These are phyloP conservation scores for Dothideomycetes sp. DNA, from an alignment of 2,329 filamentous ascomycete species.

Conservation along the genomic window DNA sequence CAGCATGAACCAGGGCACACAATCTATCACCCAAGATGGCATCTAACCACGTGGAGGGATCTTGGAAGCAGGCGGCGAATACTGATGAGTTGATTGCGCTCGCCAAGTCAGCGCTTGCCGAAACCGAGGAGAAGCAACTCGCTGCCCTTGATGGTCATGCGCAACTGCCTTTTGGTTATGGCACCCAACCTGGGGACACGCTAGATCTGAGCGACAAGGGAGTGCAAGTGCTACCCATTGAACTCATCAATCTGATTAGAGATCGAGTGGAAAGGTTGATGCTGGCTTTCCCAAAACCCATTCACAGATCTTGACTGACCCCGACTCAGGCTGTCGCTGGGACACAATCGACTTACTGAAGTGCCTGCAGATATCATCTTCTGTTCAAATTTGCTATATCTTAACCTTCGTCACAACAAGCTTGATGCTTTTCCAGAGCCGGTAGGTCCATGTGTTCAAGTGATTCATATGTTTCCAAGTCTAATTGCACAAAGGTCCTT, in stretches of 20 bases:
- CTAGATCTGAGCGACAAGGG: constrained; percentile 69
- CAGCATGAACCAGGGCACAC: constrained; percentile 11
- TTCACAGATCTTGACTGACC: constrained; percentile 18
- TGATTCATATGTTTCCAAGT: not conserved
- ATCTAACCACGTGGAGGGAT: constrained; percentile 9
- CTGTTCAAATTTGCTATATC: constrained; percentile 67
- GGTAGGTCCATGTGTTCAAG: constrained; percentile 37
- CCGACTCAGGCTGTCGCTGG: constrained; percentile 58
- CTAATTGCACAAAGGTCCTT: constrained; percentile 56
- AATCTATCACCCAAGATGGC: constrained; percentile 8
- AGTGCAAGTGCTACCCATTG: constrained; percentile 61
- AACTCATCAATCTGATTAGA: constrained; percentile 67
- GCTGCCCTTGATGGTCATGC: constrained; percentile 12
- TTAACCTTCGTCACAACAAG: constrained; percentile 70
- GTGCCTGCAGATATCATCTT: constrained; percentile 64
- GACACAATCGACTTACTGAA: constrained; percentile 66
- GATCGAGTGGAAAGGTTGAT: constrained; percentile 60
- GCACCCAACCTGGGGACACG: constrained; percentile 54
- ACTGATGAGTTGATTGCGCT: constrained; percentile 14
- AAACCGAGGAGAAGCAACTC: constrained; percentile 16
- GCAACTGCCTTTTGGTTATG: constrained; percentile 15
- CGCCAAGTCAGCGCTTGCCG: constrained; percentile 16
- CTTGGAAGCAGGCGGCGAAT: constrained; percentile 8
- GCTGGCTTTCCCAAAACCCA: not conserved
- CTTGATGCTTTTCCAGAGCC: constrained; percentile 58